phyloP scores from a whole-genome alignment of 2,329 filamentous ascomycete species.

The Sclerotinia borealis region DNA sequence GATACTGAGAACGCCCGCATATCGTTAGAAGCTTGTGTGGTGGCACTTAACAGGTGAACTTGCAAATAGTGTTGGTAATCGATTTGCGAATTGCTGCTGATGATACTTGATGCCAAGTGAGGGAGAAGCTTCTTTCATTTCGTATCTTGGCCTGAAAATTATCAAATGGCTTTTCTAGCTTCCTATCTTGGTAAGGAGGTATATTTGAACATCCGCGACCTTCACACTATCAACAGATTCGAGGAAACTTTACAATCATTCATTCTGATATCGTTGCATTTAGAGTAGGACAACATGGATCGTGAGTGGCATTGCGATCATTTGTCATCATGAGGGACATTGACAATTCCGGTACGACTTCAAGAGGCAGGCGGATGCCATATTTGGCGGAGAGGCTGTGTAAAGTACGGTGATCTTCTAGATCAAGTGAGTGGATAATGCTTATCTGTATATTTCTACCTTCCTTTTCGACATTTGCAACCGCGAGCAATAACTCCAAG shows the following conservation, averaged over 20 bases:
- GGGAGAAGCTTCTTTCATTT: background rate
- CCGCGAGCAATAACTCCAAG: too few species aligned
- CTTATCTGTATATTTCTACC: background rate
- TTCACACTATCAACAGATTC: background rate
- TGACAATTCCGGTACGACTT: too few species aligned
- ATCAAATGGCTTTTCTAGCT: background rate
- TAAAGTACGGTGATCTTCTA: background rate
- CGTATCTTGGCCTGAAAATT: background rate
- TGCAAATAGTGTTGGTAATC: too few species aligned
- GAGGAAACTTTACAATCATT: background rate
- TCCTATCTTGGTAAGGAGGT: background rate
- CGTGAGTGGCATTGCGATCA: background rate
- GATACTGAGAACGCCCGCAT: background rate
- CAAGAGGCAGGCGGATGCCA: background rate
- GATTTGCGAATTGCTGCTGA: background rate
- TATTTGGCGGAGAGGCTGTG: background rate
- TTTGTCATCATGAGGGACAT: background rate
- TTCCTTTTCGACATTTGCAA: background rate
- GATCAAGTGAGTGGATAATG: background rate
- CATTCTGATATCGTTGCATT: background rate
- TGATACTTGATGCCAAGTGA: background rate
- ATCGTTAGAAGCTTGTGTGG: background rate
- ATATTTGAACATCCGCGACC: background rate
- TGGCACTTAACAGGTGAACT: background rate
- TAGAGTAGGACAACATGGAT: background rate